Evolutionary conservation across 2,329 filamentous ascomycete species (phyloP).

Genomic region (Mycocentrospora acerina): DNA sequence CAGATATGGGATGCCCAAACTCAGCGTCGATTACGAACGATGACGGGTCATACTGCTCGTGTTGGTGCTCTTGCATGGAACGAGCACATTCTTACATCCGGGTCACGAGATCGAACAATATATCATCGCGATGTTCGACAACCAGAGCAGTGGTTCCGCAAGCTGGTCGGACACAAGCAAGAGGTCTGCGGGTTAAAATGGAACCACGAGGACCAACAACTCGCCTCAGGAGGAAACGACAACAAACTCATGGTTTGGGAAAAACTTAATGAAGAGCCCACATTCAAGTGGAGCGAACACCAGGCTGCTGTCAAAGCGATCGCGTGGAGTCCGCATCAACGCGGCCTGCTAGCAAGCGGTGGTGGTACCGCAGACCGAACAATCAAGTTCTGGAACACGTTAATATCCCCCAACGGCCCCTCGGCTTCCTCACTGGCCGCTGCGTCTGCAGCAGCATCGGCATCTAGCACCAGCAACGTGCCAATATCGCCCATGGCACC

Average conservation of each 20-base stretch:
- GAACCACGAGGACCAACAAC: constrained; percentile 94
- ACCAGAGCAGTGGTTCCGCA: constrained; percentile 84
- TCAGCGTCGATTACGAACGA: constrained; percentile 81
- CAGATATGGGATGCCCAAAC: constrained; percentile 97
- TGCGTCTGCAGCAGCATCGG: constrained; percentile 37
- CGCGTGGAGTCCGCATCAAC: constrained; percentile 95
- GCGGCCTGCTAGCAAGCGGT: constrained; percentile 89
- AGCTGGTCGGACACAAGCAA: constrained; percentile 92
- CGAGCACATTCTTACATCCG: constrained; percentile 93
- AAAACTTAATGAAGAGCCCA: constrained; percentile 84
- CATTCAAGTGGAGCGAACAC: constrained; percentile 94
- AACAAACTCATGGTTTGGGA: constrained; percentile 99
- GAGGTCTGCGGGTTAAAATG: constrained; percentile 96
- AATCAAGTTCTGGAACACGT: constrained; percentile 97
- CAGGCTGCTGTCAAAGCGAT: constrained; percentile 97
- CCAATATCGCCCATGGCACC: constrained; percentile 40
- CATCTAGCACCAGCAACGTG: constrained; percentile 31
- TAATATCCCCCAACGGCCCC: constrained; percentile 63
- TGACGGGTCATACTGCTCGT: constrained; percentile 93
- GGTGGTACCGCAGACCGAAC: constrained; percentile 93
- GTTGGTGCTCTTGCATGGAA: constrained; percentile 98
- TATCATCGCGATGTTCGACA: constrained; percentile 94
- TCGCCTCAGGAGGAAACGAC: constrained; percentile 95
- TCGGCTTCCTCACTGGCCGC: constrained; percentile 44
- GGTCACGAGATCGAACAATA: constrained; percentile 88